Percentiles rank a stretch among this genome's conserved stretches.
Conservation (phyloP, 164 flowering plant genomes). For the Nymphaea colorata region DNA sequence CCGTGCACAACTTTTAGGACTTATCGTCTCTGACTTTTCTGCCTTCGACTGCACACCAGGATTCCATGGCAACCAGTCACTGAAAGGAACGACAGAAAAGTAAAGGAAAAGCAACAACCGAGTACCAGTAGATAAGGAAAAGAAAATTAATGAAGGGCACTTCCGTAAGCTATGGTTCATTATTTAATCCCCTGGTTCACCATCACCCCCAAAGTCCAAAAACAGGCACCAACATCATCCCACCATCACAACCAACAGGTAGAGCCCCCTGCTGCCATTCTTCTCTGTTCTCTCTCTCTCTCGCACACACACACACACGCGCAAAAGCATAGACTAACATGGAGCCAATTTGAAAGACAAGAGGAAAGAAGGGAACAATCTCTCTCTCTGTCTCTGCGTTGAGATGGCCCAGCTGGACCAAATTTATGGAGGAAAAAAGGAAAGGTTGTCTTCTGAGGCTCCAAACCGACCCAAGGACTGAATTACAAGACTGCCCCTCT, state of each 20-base stretch:
- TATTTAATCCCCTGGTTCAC: neutral
- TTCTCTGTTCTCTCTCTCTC: neutral
- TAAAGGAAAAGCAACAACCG: no score
- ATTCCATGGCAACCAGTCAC: no score
- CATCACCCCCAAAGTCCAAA: neutral
- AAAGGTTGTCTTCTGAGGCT: neutral
- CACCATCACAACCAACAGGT: neutral
- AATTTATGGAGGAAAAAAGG: neutral
- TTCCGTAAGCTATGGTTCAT: no score
- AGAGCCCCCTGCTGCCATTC: neutral
- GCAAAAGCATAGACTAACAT: neutral
- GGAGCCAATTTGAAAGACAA: neutral
- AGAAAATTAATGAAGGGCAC: no score
- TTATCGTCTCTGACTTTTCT: no score
- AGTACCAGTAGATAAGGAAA: no score
- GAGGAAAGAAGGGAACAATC: neutral
- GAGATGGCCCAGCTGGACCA: neutral
- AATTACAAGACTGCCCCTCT: neutral
- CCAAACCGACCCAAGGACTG: neutral
- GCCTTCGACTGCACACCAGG: no score
- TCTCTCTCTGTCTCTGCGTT: neutral
- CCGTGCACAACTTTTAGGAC: no score
- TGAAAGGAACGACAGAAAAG: no score
- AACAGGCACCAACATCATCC: neutral
- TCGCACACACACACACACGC: neutral